phyloP scores from a whole-genome alignment of 108 stramenopile genomes.

The Cyclotella cryptica region DNA sequence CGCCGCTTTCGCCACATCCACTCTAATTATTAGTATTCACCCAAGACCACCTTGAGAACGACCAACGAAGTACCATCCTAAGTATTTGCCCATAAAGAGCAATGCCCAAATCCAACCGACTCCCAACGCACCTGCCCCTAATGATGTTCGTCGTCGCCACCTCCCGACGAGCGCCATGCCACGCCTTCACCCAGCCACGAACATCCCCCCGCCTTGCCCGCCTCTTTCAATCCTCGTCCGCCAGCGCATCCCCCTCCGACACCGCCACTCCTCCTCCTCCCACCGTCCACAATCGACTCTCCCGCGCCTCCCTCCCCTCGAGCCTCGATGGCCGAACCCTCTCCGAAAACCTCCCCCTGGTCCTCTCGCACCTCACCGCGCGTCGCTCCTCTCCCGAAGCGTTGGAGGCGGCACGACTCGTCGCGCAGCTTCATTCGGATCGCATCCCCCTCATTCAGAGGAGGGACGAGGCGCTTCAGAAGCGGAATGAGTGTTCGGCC shows the following conservation, averaged over 20 bases:
- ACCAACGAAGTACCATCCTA: no score
- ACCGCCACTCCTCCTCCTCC: neutral
- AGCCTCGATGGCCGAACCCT: conserved; percentile 70
- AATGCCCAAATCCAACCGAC: neutral
- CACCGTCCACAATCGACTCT: conserved; percentile 35
- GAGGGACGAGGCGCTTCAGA: conserved; percentile 68
- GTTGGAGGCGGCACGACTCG: conserved; percentile 65
- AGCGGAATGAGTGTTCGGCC: conserved; percentile 61
- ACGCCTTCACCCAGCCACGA: conserved; percentile 1
- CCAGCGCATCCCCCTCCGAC: neutral
- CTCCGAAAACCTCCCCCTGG: conserved; percentile 65
- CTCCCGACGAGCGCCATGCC: conserved; percentile 7
- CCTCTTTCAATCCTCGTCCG: conserved; percentile 3
- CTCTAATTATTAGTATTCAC: no score
- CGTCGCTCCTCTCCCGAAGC: conserved; percentile 80
- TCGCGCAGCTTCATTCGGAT: conserved; percentile 58
- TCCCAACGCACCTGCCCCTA: neutral
- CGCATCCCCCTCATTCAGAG: conserved; percentile 74
- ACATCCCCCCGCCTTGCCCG: neutral
- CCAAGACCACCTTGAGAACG: no score
- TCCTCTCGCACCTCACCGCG: conserved; percentile 77
- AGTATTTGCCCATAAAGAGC: neutral
- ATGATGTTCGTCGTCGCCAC: neutral
- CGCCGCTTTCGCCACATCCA: no score
- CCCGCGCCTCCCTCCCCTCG: conserved; percentile 57